Percentiles rank a stretch among this genome's conserved stretches.
phyloP scores from a whole-genome alignment of 805 yeast genomes.

The Monosporozyma servazzii region DNA sequence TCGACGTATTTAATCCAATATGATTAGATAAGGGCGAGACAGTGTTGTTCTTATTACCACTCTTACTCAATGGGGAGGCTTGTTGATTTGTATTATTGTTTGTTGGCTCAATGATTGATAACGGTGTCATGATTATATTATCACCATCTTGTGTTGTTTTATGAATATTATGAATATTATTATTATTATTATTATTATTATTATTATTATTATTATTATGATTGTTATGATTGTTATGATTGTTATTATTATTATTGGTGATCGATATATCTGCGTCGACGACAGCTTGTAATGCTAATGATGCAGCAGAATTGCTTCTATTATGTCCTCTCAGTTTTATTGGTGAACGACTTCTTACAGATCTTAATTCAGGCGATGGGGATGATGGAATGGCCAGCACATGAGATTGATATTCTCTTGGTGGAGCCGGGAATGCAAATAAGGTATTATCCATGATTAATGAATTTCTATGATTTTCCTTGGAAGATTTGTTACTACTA shows the following conservation, averaged over 20 bases:
- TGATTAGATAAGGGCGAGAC: not conserved
- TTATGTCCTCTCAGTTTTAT: conserved; percentile 20
- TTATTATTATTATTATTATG: not conserved
- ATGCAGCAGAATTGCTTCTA: conserved; percentile 45
- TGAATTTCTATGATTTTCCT: conserved; percentile 32
- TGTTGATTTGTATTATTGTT: not conserved
- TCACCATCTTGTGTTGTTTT: not conserved
- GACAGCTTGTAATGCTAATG: conserved; percentile 62
- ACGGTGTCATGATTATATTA: not conserved
- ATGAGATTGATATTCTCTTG: conserved; percentile 59
- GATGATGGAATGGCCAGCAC: conserved; percentile 42
- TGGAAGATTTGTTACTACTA: conserved; percentile 27
- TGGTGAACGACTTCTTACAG: conserved; percentile 10
- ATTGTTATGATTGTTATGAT: not conserved
- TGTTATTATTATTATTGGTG: not conserved
- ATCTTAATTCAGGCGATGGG: conserved; percentile 21
- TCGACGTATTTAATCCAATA: not conserved
- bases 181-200: not conserved
- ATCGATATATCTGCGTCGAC: conserved; percentile 44
- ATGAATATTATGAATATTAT: not conserved
- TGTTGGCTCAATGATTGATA: not conserved
- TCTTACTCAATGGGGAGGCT: not conserved
- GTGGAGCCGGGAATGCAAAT: conserved; percentile 49
- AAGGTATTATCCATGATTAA: conserved; percentile 27
- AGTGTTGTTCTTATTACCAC: too few relatives aligned